Conservation (phyloP, 345 rosid genomes). For the Euphorbia peplus region DNA sequence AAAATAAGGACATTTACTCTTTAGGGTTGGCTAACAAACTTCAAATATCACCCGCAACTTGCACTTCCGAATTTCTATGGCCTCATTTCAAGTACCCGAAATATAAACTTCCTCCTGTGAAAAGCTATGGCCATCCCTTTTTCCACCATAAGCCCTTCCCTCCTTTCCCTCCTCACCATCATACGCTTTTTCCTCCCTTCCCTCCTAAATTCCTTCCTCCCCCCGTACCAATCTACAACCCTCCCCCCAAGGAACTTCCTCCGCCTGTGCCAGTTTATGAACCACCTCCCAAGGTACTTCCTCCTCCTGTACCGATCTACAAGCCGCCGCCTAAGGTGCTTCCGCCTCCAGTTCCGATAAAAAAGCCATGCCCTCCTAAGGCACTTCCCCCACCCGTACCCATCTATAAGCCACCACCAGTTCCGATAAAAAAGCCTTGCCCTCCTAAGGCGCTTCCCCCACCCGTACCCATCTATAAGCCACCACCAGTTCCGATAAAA, state of each 20-base stretch:
- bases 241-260: neutral
- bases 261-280: too few relatives aligned
- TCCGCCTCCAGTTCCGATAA: slow-evolving; percentile 26
- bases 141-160: slow-evolving; percentile 21
- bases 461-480: slow-evolving; percentile 15
- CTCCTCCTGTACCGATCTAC: too few relatives aligned
- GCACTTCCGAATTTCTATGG: slow-evolving; percentile 58
- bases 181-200: slow-evolving; percentile 14
- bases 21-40: slow-evolving; percentile 58
- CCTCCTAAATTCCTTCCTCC: slow-evolving; percentile 13
- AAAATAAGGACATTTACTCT: slow-evolving; percentile 37
- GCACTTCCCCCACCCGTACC: slow-evolving; percentile 17
- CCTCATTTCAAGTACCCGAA: slow-evolving; percentile 41
- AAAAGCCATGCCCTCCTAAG: slow-evolving; percentile 17
- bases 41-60: slow-evolving; percentile 52
- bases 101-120: slow-evolving; percentile 30
- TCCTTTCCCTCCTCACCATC: slow-evolving; percentile 12
- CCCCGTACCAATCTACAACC: too few relatives aligned
- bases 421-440: too few relatives aligned
- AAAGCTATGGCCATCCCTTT: slow-evolving; percentile 22
- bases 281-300: neutral
- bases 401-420: slow-evolving; percentile 10
- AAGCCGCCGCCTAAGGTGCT: slow-evolving; percentile 10
- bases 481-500: too few relatives aligned
- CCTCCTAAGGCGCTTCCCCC: slow-evolving; percentile 13